These are phyloP conservation scores for Paecilomyces dactylethromorphus DNA, from an alignment of 2,329 filamentous ascomycete species.

Conservation along the genomic window DNA sequence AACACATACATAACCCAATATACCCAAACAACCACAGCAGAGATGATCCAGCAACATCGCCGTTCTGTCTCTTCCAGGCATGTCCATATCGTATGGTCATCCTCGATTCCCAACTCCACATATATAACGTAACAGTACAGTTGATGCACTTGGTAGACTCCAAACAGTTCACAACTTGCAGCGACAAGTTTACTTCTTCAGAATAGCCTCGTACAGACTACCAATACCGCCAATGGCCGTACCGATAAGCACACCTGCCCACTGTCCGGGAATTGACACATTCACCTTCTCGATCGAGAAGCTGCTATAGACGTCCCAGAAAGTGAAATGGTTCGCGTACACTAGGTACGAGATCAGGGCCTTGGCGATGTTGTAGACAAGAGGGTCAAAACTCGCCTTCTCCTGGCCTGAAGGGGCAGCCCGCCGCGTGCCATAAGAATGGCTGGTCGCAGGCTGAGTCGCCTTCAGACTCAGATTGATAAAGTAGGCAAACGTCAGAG, in stretches of 20 bases:
- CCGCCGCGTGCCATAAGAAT: conserved; percentile 19
- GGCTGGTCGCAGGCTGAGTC: conserved; percentile 13
- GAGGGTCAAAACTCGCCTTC: conserved; percentile 59
- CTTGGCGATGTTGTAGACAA: conserved; percentile 87
- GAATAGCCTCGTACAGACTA: conserved; percentile 41
- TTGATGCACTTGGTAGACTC: neutral
- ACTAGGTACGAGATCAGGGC: conserved; percentile 75
- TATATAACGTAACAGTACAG: neutral
- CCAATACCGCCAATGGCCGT: conserved; percentile 35
- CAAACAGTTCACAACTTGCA: conserved; percentile 1
- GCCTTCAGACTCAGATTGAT: conserved; percentile 70
- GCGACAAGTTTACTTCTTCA: conserved; percentile 28
- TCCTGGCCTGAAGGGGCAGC: conserved; percentile 14
- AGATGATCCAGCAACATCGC: neutral
- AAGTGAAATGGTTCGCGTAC: conserved; percentile 51
- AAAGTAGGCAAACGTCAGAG: conserved; percentile 72
- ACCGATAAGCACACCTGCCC: conserved; percentile 33
- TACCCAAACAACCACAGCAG: neutral
- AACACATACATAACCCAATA: neutral
- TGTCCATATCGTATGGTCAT: neutral
- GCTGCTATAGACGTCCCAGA: conserved; percentile 30
- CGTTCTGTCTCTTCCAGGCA: neutral
- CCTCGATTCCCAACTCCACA: neutral
- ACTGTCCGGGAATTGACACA: conserved; percentile 31
- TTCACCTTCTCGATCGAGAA: conserved; percentile 32